phyloP scores from a whole-genome alignment of 495 filamentous ascomycete species.

The Trypethelium eluteriae region DNA sequence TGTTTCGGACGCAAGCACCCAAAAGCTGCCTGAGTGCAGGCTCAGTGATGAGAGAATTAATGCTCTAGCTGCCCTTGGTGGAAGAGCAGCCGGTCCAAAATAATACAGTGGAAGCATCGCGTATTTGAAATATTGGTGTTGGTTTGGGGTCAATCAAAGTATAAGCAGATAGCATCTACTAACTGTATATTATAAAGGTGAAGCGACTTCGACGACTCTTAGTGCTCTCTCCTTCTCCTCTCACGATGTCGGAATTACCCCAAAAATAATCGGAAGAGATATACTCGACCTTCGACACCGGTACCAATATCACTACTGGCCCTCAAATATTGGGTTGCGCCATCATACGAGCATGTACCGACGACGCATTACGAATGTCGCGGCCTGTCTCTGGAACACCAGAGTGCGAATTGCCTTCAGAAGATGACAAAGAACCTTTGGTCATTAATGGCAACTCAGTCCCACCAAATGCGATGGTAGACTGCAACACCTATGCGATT shows the following conservation, averaged over 20 bases:
- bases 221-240: slow-evolving; percentile 55
- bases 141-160: too few species aligned
- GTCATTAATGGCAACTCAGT: slow-evolving; percentile 34
- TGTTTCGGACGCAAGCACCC: background rate
- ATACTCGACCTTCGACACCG: slow-evolving; percentile 43
- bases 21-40: background rate
- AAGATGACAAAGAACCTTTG: slow-evolving; percentile 51
- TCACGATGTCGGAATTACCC: slow-evolving; percentile 43
- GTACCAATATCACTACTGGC: slow-evolving; percentile 42
- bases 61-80: background rate
- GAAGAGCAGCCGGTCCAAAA: background rate
- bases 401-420: slow-evolving; percentile 53
- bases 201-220: slow-evolving; percentile 39
- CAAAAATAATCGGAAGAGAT: slow-evolving; percentile 45
- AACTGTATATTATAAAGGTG: slow-evolving; percentile 7
- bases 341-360: slow-evolving; percentile 56
- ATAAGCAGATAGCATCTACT: background rate
- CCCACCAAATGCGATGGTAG: slow-evolving; percentile 26
- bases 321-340: slow-evolving; percentile 29
- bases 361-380: slow-evolving; percentile 60
- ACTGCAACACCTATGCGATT: slow-evolving; percentile 26
- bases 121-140: too few species aligned
- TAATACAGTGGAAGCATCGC: too few species aligned
- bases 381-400: slow-evolving; percentile 56
- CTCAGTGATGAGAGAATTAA: background rate